Conservation (phyloP, 2,329 filamentous ascomycete genomes). For the Lecanicillium sp. region DNA sequence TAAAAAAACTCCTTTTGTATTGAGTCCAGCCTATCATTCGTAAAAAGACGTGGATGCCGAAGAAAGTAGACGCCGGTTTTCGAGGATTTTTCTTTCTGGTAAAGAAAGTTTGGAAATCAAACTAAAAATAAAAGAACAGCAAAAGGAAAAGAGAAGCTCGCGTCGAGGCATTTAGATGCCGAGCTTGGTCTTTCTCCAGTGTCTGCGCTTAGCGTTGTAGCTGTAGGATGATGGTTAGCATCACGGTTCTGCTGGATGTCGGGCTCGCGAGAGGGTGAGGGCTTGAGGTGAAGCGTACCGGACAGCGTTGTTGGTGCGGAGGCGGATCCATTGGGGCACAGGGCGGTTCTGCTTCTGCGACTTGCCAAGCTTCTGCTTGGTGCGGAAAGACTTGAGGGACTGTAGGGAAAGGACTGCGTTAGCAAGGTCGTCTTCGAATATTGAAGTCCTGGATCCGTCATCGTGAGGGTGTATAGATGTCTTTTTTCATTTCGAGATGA, state of each 20-base stretch:
- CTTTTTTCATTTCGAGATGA: too few species aligned
- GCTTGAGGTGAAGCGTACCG: constrained; percentile 59
- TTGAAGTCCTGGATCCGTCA: too few species aligned
- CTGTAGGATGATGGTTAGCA: constrained; percentile 42
- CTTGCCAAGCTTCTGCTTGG: constrained; percentile 99
- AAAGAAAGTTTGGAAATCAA: constrained; percentile 19
- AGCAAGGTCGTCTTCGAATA: constrained; percentile 18
- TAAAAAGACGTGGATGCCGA: not conserved
- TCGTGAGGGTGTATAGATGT: too few species aligned
- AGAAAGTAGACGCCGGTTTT: not conserved
- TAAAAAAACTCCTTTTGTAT: too few species aligned
- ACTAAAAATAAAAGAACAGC: constrained; percentile 18
- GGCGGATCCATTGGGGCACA: constrained; percentile 99
- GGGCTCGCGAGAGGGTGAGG: not conserved
- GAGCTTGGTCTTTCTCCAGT: constrained; percentile 99
- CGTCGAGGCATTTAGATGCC: constrained; percentile 74
- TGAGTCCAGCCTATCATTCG: too few species aligned
- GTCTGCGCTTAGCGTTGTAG: constrained; percentile 99
- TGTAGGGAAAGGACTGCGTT: constrained; percentile 36
- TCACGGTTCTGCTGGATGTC: not conserved
- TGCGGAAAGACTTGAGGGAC: constrained; percentile 99
- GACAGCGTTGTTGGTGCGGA: constrained; percentile 98
- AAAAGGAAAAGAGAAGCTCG: constrained; percentile 14
- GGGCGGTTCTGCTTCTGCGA: constrained; percentile 99
- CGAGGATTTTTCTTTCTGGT: constrained; percentile 14